Conservation (phyloP, 441 rosid genomes). For the Croton setiger region DNA sequence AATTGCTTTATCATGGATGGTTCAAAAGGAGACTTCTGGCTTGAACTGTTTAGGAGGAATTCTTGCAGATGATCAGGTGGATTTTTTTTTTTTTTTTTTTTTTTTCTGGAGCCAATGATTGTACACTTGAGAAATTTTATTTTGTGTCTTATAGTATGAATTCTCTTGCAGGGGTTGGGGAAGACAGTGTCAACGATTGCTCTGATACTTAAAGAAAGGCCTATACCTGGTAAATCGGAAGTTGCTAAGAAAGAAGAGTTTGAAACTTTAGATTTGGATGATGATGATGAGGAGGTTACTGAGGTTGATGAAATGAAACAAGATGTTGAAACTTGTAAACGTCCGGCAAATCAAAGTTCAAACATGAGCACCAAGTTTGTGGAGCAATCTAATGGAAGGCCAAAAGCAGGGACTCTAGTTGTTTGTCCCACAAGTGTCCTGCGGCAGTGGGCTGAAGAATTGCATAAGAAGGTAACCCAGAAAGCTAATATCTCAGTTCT, state of each 20-base stretch:
- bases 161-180: constrained; percentile 78
- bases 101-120: constrained; percentile 20
- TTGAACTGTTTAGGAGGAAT: constrained; percentile 87
- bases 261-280: constrained; percentile 78
- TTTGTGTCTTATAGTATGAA: constrained; percentile 9
- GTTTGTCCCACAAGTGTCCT: constrained; percentile 99
- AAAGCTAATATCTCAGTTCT: constrained; percentile 68
- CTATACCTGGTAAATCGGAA: constrained; percentile 40
- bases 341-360: constrained; percentile 22
- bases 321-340: constrained; percentile 30
- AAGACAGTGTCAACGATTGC: constrained; percentile 96
- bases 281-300: constrained; percentile 43
- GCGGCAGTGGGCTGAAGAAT: constrained; percentile 93
- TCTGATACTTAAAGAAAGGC: constrained; percentile 83
- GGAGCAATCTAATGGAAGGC: constrained; percentile 62
- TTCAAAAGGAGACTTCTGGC: constrained; percentile 71
- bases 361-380: constrained; percentile 24
- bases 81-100: too few relatives aligned
- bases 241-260: constrained; percentile 39
- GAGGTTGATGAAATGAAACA: constrained; percentile 28
- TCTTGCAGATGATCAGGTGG: constrained; percentile 98
- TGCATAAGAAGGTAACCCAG: constrained; percentile 68
- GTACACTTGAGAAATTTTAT: neutral
- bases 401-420: constrained; percentile 91
- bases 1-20: constrained; percentile 98